Conservation (phyloP, 2,329 filamentous ascomycete genomes). For the Cordyceps javanica region DNA sequence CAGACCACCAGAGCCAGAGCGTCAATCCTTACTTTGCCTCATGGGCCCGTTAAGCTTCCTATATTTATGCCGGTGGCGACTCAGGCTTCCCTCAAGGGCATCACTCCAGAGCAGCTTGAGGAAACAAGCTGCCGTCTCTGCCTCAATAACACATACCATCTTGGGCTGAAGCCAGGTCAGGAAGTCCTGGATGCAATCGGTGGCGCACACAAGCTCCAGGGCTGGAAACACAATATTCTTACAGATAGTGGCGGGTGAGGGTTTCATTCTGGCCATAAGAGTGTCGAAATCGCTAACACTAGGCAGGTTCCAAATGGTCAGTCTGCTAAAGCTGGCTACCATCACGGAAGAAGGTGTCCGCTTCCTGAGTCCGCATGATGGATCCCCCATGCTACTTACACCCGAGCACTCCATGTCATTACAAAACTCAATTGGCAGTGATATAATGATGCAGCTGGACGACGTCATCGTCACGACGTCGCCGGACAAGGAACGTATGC, state of each 20-base stretch:
- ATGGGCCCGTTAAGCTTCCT: conserved; percentile 83
- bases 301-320: conserved; percentile 96
- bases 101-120: conserved; percentile 88
- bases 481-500: conserved; percentile 79
- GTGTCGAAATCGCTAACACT: background rate
- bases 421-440: conserved; percentile 94
- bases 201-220: conserved; percentile 89
- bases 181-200: conserved; percentile 80
- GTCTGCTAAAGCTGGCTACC: conserved; percentile 82
- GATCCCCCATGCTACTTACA: conserved; percentile 90
- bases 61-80: conserved; percentile 99
- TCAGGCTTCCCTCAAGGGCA: conserved; percentile 88
- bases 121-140: conserved; percentile 85
- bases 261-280: conserved; percentile 15
- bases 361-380: conserved; percentile 95
- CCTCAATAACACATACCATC: conserved; percentile 96
- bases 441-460: conserved; percentile 99
- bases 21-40: conserved; percentile 78
- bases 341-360: conserved; percentile 94
- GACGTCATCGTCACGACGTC: conserved; percentile 96
- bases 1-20: conserved; percentile 93
- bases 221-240: conserved; percentile 91
- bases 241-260: conserved; percentile 69
- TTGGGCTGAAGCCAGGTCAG: conserved; percentile 92
- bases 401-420: conserved; percentile 94